Evolutionary conservation across 371 early-diverging fungal species (phyloP).

Genomic region (Smittium mucronatum): DNA sequence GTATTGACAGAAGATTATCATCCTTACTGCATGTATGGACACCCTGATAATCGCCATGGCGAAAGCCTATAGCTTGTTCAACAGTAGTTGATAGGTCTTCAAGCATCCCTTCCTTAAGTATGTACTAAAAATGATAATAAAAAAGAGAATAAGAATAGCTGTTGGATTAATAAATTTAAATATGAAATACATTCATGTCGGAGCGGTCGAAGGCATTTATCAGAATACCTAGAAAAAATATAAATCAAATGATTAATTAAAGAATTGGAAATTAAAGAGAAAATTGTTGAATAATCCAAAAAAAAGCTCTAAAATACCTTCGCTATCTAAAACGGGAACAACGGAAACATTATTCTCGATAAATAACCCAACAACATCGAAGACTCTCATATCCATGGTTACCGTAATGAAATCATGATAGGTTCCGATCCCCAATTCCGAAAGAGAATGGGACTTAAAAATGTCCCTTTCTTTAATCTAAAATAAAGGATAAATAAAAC

Average conservation of each 20-base stretch:
- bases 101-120: conserved; percentile 50
- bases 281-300: not conserved
- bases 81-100: conserved; percentile 71
- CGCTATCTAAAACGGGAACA: conserved; percentile 80
- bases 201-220: conserved; percentile 89
- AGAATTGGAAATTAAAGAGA: not conserved
- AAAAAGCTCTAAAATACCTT: conserved; percentile 35
- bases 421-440: conserved; percentile 72
- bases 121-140: conserved; percentile 28
- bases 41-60: conserved; percentile 82
- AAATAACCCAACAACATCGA: conserved; percentile 78
- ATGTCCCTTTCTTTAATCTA: conserved; percentile 50
- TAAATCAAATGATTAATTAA: conserved; percentile 5
- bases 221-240: conserved; percentile 42
- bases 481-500: not conserved
- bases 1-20: conserved; percentile 74
- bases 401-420: conserved; percentile 67
- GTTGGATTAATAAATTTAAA: not conserved
- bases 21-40: conserved; percentile 80
- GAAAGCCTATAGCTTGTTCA: conserved; percentile 60
- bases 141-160: not conserved
- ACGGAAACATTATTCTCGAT: conserved; percentile 75
- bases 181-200: conserved; percentile 66
- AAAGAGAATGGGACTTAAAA: conserved; percentile 48
- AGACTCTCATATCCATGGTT: conserved; percentile 61